Evolutionary conservation across 805 yeast species (phyloP), one percentile per base, ranked within the genome.

Genomic region (Candida corydali): DNA sequence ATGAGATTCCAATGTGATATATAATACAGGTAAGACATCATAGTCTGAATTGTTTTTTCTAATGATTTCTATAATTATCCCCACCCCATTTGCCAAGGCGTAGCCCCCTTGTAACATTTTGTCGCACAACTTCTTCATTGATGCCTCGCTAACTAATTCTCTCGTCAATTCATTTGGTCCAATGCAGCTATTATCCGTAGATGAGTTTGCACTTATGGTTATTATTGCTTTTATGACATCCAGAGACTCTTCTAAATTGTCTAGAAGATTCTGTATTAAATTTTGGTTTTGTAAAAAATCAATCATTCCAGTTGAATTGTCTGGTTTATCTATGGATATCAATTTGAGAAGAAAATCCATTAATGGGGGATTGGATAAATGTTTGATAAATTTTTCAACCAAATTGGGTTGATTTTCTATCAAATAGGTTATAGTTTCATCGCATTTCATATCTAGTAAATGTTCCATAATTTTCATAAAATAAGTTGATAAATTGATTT

Each of bases 401-500:
- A 68, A 49, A 16, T 52, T 47, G 16, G 69, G 61, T 48, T 68
- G 73, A 46, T 64, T 63, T 32, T 65, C 71, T 37, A 68, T 64
- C 24, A 68, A 54, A 42, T 63, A 65, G 16, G 68, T 54, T 29
- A 68, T 61, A 71, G 68, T 66, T 40, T 68, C 73, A 42, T 67
- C 74, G 46, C 71, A 65, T 46, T 68, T 67, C 74, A 68, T 66
- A 49, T 68, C 74, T 37, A 68, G 50, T 43, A 68, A 54, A 40
- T 67, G 72, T 49, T 91, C 97, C 66, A 85, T 86, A 44, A 89
- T 85, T 59, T 86, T 89, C 78, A 91, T 86, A 61, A 93, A 87
- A 59, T 83, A 84, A 2, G 95, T 82, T 16, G 96, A 86, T 32
- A 86, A 72, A 42, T 78, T 76, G 46, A 87, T 82, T 23, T 89